Percentiles rank a stretch among this genome's conserved stretches.
Conservation (phyloP, 176 grass and related monocot genomes). For the Lolium perenne region DNA sequence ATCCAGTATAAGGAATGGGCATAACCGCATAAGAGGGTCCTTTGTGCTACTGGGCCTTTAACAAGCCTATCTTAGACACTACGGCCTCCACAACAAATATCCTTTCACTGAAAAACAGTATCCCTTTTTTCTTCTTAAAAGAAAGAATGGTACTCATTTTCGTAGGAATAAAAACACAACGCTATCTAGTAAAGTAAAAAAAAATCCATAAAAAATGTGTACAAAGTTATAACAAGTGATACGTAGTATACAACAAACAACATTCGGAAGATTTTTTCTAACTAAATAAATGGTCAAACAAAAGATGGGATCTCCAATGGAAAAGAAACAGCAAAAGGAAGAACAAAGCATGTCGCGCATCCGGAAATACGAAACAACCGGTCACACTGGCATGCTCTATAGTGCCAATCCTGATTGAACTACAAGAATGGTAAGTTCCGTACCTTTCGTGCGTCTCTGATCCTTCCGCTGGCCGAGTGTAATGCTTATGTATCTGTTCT, state of each 20-base stretch:
- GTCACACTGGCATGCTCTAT: not conserved
- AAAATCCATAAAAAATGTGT: not conserved
- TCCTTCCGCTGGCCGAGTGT: not conserved
- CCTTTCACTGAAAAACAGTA: too few species aligned
- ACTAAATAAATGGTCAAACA: not conserved
- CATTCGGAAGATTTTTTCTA: not conserved
- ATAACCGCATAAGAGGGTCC: too few species aligned
- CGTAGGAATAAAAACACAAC: too few species aligned
- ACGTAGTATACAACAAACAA: not conserved
- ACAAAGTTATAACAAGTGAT: too few species aligned
- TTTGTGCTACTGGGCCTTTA: too few species aligned
- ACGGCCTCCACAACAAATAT: too few species aligned
- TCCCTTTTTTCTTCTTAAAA: too few species aligned
- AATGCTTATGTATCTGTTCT: not conserved
- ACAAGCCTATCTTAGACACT: too few species aligned
- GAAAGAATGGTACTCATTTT: too few species aligned
- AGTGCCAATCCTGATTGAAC: not conserved
- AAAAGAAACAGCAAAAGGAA: not conserved
- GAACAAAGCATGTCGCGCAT: not conserved
- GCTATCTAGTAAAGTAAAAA: too few species aligned
- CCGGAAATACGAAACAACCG: not conserved
- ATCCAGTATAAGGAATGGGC: too few species aligned
- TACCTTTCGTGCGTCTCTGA: not conserved
- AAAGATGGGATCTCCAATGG: not conserved
- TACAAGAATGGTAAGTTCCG: not conserved